Base-by-base conservation (phyloP, 192 early-diverging fungal species). In the Entomortierella lignicola region DNA sequence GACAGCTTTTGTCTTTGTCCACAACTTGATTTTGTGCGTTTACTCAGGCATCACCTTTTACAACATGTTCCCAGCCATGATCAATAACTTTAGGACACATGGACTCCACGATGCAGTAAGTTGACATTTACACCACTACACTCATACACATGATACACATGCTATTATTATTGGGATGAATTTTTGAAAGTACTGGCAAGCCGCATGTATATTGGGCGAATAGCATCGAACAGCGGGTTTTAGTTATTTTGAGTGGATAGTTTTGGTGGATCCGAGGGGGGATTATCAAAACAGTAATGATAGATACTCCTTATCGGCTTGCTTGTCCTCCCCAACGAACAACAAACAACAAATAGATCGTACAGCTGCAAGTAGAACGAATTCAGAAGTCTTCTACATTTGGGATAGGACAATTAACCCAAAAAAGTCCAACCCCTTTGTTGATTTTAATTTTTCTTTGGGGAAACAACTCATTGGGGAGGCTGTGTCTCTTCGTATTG, bases 41-140 rank as follows among this genome's bases (percentile, higher is more conserved):
- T 96, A 93, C 77, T 94, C 92, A 10, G 88, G 73, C 11, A 85
- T 89, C 59, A 92, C 92, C 8, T 96, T 94, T 62, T 69, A 86
- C 58, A 73, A 82, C 58, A 88, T 91, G 83, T 86, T 85, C 60
- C 81, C 84, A 8, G 77, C 74, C 69, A 85, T 90, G 82, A 52
- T 87, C 66, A 83, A 67, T 26, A 87, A 85, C 55, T 85, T 90
- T 61, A 59, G 68, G 2, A 77, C 50, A 30, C 62, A 91, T 63
- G 81, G 82, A 41, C 61, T 87, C 63, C 74, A 66, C 23, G 87
- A 84, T 59, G 90, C 90, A 31, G 85, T 92, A 85, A 89, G 88
- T 88, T 42, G 55, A 42, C 11, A 26, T 42, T 42, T 13, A 26
- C n/a, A n/a, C n/a, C n/a, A n/a, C n/a, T n/a, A n/a, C n/a, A n/a